Base-by-base conservation (phyloP, 2,329 filamentous ascomycete species). In the Ascochyta lentis region DNA sequence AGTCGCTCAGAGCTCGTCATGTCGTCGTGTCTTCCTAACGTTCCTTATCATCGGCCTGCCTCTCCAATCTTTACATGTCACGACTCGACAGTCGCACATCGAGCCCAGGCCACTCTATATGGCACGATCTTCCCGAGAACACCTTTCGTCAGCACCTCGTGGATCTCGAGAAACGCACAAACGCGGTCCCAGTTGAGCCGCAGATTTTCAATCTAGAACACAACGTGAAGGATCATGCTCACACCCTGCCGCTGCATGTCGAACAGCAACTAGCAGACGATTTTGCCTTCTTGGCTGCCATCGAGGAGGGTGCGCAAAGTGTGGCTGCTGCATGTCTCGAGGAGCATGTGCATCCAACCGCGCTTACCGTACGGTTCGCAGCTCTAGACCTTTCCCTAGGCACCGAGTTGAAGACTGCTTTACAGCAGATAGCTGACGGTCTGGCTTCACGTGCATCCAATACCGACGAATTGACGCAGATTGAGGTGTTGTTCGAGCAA, bases 201-300 rank as follows among this genome's bases (percentile, higher is more conserved):
- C 53, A 47, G 19, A 41, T 22, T 8, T 50, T 55, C 24, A 23
- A 24, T 1, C 16, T 42, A 6, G 5, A 40, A 23, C n/a, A 39
- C 15, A 6, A 10, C 12, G 22, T 22, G 3, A 2, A 13, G 1
- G 19, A 7, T 19, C 16, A 10, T 3, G 19, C 19, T 8, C 31
- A 42, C 12, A 38, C 16, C 9, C 24, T 55, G 3, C 53, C 53
- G 3, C 24, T 55, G 2, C 16, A 23, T 9, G 37, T 55, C 4
- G 53, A 55, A 16, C 53, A 55, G 42, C 53, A 47, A 10, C 29
- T 55, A n/a, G 53, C 53, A 33, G 53, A 55, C 6, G 53, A 55
- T 12, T 37, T 55, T 22, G 53, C 53, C 6, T 50, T 46, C 15
- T 23, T 55, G n/a, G 53, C 53, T 22, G 41, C 53, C 5, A 33